Percentiles rank a stretch among this genome's conserved stretches.
Evolutionary conservation across 2,329 filamentous ascomycete species (phyloP).

Genomic region (Penicillium sp.): DNA sequence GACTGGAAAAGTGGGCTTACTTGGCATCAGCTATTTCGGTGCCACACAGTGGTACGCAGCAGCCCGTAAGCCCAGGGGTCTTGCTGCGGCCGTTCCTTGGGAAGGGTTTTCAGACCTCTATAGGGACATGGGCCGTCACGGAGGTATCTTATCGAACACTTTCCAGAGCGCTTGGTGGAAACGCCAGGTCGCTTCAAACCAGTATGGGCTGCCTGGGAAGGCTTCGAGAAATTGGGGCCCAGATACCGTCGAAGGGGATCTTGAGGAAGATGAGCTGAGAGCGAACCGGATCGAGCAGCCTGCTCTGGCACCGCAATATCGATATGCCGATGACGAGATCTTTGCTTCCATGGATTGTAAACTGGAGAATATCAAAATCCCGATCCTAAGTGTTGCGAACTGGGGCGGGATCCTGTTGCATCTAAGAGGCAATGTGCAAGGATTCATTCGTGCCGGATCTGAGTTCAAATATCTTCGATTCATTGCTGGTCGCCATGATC

Average conservation of each 20-base stretch:
- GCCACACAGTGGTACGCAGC: slow-evolving; percentile 54
- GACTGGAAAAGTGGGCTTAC: slow-evolving; percentile 48
- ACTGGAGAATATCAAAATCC: slow-evolving; percentile 62
- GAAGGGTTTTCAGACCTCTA: slow-evolving; percentile 55
- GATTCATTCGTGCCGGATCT: slow-evolving; percentile 60
- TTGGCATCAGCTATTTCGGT: slow-evolving; percentile 52
- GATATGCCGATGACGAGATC: slow-evolving; percentile 59
- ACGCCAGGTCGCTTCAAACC: slow-evolving; percentile 61
- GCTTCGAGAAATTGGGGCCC: slow-evolving; percentile 20
- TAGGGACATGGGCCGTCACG: slow-evolving; percentile 53
- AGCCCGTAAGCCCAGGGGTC: slow-evolving; percentile 48
- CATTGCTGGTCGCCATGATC: slow-evolving; percentile 65
- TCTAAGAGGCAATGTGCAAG: slow-evolving; percentile 64
- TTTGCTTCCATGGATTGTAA: slow-evolving; percentile 62
- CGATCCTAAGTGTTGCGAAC: slow-evolving; percentile 63
- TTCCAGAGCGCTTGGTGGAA: slow-evolving; percentile 65
- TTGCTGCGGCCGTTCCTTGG: slow-evolving; percentile 52
- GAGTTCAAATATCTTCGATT: slow-evolving; percentile 65
- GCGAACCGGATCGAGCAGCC: not conserved
- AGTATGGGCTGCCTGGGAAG: slow-evolving; percentile 52
- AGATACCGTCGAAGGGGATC: slow-evolving; percentile 24
- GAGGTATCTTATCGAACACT: slow-evolving; percentile 56
- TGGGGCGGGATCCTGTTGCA: slow-evolving; percentile 68
- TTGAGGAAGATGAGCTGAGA: slow-evolving; percentile 9
- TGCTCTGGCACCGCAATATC: slow-evolving; percentile 34